Base-by-base conservation (phyloP, 805 yeast species). In the Ogataea trehaloabstinens region DNA sequence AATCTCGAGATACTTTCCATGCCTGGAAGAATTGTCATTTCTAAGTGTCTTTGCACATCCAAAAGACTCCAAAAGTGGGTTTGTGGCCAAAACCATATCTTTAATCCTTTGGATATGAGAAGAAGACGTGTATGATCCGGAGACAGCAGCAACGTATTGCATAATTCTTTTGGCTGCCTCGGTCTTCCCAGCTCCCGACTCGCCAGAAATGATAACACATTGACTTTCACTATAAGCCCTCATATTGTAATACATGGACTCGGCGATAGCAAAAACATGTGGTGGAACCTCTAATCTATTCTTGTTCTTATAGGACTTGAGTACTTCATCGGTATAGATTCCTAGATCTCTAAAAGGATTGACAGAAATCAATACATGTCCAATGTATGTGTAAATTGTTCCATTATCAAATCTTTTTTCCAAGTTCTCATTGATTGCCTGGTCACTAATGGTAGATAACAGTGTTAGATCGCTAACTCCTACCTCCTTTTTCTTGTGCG, bases 251-350 rank as follows among this genome's bases (percentile, higher is more conserved):
- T 84, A 93, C 95, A 93, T 89, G 24, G 95, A 68, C 65, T 93
- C 99, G 8, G 99, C 99, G 55, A 93, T 89, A 37, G 98, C 96
- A 64, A 83, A 93, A 21, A 93, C 99, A 65, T 93, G 99, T 3
- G 99, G 99, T 13, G 98, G 95, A 20, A 85, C 96, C 66, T 93
- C 99, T 42, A 93, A 70, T 54, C 99, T 74, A 63, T 93, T 93
- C 62, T 90, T 89, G 45, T 96, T 96, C 61, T 81, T 80, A 58
- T 93, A 93, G 15, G 83, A 70, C 41, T 78, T 76, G 48, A 91
- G 68, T 2, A 81, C 80, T 17, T 79, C 82, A 35, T 79, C 85
- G 6, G 97, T 88, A 65, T 93, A 93, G 37, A 93, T 93, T 2
- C 99, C 99, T 56, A 93, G 70, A 61, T 93, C 99, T 48, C 89